Conservation (phyloP, 805 yeast genomes). For the Saccharomycopsis olivae region DNA sequence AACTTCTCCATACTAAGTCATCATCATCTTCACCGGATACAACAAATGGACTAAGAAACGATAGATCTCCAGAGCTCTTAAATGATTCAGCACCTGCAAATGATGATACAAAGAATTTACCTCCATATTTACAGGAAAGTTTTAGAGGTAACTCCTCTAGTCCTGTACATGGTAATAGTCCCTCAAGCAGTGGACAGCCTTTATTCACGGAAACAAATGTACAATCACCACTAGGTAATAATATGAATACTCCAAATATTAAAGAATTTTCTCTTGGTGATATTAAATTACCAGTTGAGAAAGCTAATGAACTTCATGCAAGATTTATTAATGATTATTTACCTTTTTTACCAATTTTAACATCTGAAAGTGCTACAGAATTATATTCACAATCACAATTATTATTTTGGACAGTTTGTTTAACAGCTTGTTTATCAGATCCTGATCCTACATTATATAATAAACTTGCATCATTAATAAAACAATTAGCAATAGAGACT, state of each 20-base stretch:
- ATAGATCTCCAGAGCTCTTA: conserved; percentile 23
- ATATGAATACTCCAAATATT: conserved; percentile 12
- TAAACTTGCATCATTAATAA: conserved; percentile 64
- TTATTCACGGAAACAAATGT: conserved; percentile 3
- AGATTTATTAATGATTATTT: conserved; percentile 55
- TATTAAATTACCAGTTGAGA: conserved; percentile 51
- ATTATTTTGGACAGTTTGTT: conserved; percentile 82
- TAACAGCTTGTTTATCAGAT: conserved; percentile 77
- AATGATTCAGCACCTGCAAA: conserved; percentile 36
- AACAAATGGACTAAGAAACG: not conserved
- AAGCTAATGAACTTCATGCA: conserved; percentile 65
- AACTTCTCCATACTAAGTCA: conserved; percentile 21
- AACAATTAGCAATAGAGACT: conserved; percentile 80
- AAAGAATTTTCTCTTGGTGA: conserved; percentile 66
- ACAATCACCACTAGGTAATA: not conserved
- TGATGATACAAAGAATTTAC: conserved; percentile 26
- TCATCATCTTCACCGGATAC: not conserved
- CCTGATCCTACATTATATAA: conserved; percentile 78
- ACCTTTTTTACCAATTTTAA: conserved; percentile 72
- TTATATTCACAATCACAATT: conserved; percentile 75
- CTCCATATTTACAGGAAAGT: conserved; percentile 34
- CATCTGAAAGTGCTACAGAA: conserved; percentile 57
- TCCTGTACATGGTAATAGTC: conserved; percentile 13
- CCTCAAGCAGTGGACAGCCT: conserved; percentile 4
- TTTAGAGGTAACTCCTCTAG: conserved; percentile 24